Conservation (phyloP, 2,329 filamentous ascomycete genomes). For the Beauveria caledonica region DNA sequence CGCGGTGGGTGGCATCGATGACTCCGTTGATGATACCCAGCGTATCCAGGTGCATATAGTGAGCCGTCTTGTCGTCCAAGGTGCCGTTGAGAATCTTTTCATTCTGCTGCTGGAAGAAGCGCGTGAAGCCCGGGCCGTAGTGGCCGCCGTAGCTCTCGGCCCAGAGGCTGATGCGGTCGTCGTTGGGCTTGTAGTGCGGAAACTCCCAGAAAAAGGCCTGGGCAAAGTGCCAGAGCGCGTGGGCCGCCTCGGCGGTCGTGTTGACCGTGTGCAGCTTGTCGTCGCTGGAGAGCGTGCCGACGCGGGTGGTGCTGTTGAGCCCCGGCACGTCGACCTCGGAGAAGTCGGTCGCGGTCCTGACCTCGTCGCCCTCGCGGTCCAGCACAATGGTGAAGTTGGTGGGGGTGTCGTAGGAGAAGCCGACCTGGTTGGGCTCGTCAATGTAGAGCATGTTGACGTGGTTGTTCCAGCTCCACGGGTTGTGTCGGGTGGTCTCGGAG, state of each 20-base stretch:
- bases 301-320: conserved; percentile 28
- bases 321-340: conserved; percentile 27
- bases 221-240: conserved; percentile 58
- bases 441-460: conserved; percentile 46
- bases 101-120: conserved; percentile 55
- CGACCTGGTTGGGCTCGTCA: conserved; percentile 57
- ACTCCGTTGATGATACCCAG: conserved; percentile 65
- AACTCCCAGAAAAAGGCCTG: conserved; percentile 52
- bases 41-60: conserved; percentile 46
- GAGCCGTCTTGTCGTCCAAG: conserved; percentile 32
- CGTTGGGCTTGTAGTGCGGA: conserved; percentile 46
- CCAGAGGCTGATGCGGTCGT: conserved; percentile 54
- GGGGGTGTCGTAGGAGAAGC: conserved; percentile 56
- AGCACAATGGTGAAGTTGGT: conserved; percentile 54
- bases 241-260: conserved; percentile 45
- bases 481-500: conserved; percentile 42
- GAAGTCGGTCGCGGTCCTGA: conserved; percentile 28
- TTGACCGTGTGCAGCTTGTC: conserved; percentile 29
- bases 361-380: conserved; percentile 38
- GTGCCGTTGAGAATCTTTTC: conserved; percentile 28
- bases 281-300: conserved; percentile 27
- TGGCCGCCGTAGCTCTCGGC: conserved; percentile 63
- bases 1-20: conserved; percentile 55
- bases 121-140: conserved; percentile 57
- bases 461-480: conserved; percentile 57